Evolutionary conservation across 106 monocot genomes (phyloP).

Genomic region (Amphibolis antarctica): DNA sequence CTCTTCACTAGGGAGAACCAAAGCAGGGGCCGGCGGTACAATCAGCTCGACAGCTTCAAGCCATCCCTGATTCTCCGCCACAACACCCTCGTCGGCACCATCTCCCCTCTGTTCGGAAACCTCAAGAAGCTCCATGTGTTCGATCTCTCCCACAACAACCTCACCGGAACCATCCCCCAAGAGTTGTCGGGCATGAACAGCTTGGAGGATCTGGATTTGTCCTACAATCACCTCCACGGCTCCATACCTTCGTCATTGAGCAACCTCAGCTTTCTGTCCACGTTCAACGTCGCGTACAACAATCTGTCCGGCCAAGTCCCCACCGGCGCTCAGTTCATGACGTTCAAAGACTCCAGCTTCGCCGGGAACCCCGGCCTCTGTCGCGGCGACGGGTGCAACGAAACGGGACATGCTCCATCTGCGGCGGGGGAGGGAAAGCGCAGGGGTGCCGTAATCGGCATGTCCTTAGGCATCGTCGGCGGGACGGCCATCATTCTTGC

Average conservation of each 20-base stretch:
- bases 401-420: neutral
- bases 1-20: slow-evolving; percentile 15
- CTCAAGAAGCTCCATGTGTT: slow-evolving; percentile 39
- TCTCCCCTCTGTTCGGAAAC: slow-evolving; percentile 36
- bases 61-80: slow-evolving; percentile 43
- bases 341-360: slow-evolving; percentile 38
- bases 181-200: slow-evolving; percentile 46
- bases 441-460: too few species aligned
- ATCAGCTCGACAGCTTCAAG: slow-evolving; percentile 55
- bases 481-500: slow-evolving; percentile 2
- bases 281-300: slow-evolving; percentile 58
- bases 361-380: slow-evolving; percentile 65
- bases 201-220: slow-evolving; percentile 53
- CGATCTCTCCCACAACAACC: slow-evolving; percentile 39
- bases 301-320: slow-evolving; percentile 47
- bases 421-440: too few species aligned
- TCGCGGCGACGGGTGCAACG: slow-evolving; percentile 17
- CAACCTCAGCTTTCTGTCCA: slow-evolving; percentile 50
- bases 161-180: slow-evolving; percentile 45
- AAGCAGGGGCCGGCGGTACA: slow-evolving; percentile 38
- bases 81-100: slow-evolving; percentile 47
- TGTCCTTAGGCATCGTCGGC: too few species aligned
- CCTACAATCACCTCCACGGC: slow-evolving; percentile 53
- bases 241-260: slow-evolving; percentile 45
- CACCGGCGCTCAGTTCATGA: slow-evolving; percentile 50